Evolutionary conservation across 2,329 filamentous ascomycete genomes (phyloP).

Genomic region (Neocucurbitaria cava): DNA sequence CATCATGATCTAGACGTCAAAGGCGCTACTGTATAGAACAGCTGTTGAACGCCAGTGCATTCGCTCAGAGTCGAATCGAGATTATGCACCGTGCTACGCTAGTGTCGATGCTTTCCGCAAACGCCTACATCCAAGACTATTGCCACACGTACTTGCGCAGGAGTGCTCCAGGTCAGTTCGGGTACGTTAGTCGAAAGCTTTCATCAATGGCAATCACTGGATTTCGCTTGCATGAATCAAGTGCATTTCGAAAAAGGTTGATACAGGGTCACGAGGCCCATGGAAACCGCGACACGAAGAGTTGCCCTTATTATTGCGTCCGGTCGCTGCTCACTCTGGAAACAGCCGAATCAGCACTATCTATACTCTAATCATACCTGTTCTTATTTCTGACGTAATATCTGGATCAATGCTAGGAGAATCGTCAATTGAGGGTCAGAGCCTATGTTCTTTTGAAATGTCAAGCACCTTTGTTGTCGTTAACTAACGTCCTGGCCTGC

Average conservation of each 20-base stretch:
- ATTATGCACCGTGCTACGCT: not conserved
- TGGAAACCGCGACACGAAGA: not conserved
- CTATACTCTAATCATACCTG: no score
- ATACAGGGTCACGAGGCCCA: not conserved
- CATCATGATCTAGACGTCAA: not conserved
- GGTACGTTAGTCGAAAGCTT: not conserved
- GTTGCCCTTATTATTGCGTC: no score
- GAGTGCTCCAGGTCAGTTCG: not conserved
- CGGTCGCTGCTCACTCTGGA: no score
- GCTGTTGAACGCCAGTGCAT: not conserved
- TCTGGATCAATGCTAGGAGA: no score
- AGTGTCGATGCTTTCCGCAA: no score
- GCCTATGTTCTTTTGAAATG: no score
- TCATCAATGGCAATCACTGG: not conserved
- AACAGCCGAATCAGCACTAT: no score
- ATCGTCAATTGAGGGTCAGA: no score
- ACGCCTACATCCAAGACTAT: no score
- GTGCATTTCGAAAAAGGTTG: not conserved
- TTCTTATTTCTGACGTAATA: no score
- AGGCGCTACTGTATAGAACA: not conserved
- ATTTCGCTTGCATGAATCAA: not conserved
- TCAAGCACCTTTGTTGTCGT: no score
- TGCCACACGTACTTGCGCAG: not conserved
- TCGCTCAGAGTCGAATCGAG: not conserved
- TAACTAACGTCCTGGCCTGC: no score